phyloP scores from a whole-genome alignment of 768 basidiomycete genomes.

The Panellus pusillus region DNA sequence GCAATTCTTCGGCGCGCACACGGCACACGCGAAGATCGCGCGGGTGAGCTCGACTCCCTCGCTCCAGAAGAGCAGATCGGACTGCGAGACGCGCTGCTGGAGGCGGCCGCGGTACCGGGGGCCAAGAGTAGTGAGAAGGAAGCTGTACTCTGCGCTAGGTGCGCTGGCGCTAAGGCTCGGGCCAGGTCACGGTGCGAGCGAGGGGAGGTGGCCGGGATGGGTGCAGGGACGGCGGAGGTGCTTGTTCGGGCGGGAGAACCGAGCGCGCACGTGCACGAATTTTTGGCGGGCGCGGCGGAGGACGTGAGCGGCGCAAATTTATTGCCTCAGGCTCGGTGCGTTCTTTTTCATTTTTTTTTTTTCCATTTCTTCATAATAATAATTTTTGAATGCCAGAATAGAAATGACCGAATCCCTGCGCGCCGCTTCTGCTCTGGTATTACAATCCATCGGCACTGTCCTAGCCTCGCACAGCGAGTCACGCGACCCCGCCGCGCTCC shows the following conservation, averaged over 20 bases:
- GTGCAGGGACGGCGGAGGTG: slow-evolving; percentile 62
- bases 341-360: background rate
- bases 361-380: background rate
- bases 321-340: slow-evolving; percentile 61
- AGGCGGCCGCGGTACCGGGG: slow-evolving; percentile 65
- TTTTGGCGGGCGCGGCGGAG: slow-evolving; percentile 81
- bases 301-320: slow-evolving; percentile 79
- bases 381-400: background rate
- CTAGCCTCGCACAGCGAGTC: slow-evolving; percentile 26
- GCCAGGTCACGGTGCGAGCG: slow-evolving; percentile 8
- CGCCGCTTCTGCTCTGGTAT: slow-evolving; percentile 69
- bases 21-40: slow-evolving; percentile 89
- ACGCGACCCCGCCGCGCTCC: slow-evolving; percentile 43
- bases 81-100: slow-evolving; percentile 27
- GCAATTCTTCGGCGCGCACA: slow-evolving; percentile 95
- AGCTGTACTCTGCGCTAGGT: slow-evolving; percentile 13
- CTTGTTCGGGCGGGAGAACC: slow-evolving; percentile 62
- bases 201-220: slow-evolving; percentile 68
- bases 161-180: slow-evolving; percentile 13
- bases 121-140: slow-evolving; percentile 12
- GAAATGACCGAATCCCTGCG: slow-evolving; percentile 63
- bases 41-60: slow-evolving; percentile 38
- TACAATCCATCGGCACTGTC: slow-evolving; percentile 66
- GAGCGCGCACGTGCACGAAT: slow-evolving; percentile 65
- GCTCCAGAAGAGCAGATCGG: background rate